Evolutionary conservation across 257 asterid genomes (phyloP).

Genomic region (Schizonepeta tenuifolia): DNA sequence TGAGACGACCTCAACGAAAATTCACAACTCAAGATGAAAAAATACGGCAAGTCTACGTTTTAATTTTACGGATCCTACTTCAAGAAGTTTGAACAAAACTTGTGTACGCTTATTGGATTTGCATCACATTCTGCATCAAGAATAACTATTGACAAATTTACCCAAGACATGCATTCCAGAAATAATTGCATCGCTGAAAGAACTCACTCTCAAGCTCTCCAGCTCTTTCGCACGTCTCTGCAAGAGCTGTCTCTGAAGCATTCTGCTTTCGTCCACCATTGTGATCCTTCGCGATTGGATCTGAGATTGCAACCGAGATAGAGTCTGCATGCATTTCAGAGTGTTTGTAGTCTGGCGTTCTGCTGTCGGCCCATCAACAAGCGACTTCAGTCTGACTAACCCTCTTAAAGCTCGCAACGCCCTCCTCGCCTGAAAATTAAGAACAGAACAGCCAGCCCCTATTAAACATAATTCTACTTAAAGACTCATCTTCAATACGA

Average conservation of each 20-base stretch:
- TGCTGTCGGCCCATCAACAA: conserved; percentile 73
- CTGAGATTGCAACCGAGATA: conserved; percentile 83
- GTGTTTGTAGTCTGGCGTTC: conserved; percentile 78
- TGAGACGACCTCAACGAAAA: not conserved
- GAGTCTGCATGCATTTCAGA: conserved; percentile 71
- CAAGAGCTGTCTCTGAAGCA: conserved; percentile 85
- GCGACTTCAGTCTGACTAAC: conserved; percentile 80
- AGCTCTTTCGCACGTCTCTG: conserved; percentile 88
- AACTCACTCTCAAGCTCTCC: conserved; percentile 78
- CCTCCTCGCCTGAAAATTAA: conserved; percentile 78
- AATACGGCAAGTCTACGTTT: not conserved
- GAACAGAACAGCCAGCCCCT: conserved; percentile 14
- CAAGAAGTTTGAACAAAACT: not conserved
- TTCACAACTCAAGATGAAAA: not conserved
- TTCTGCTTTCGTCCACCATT: conserved; percentile 78
- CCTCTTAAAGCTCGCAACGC: conserved; percentile 83
- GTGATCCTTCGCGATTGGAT: conserved; percentile 68
- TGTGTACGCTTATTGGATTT: not conserved
- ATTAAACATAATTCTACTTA: conserved; percentile 13
- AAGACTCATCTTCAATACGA: conserved; percentile 14
- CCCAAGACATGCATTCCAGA: not conserved
- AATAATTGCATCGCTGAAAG: conserved; percentile 18
- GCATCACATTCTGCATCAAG: not conserved
- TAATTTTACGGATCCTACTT: not conserved
- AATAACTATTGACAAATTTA: not conserved